Conservation (phyloP, 177 flowering plant species). For the Tripterygium wilfordii region DNA sequence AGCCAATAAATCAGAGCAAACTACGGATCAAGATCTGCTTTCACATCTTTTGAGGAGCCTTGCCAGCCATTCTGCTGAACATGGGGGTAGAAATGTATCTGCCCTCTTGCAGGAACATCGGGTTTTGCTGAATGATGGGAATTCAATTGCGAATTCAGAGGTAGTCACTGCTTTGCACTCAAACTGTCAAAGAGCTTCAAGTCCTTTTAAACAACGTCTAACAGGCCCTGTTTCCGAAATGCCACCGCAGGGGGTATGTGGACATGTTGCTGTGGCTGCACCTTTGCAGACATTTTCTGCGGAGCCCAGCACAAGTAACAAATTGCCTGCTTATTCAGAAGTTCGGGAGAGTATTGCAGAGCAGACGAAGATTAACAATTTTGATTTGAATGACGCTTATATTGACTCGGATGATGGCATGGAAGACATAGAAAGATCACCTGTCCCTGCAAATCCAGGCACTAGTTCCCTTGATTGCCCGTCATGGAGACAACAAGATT, state of each 20-base stretch:
- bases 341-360: constrained; percentile 18
- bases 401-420: constrained; percentile 50
- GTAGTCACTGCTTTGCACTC: constrained; percentile 17
- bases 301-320: constrained; percentile 3
- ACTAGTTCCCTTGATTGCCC: constrained; percentile 38
- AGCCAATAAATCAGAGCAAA: constrained; percentile 61
- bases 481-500: constrained; percentile 49
- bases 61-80: constrained; percentile 28
- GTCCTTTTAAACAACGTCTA: constrained; percentile 10
- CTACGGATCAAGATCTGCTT: constrained; percentile 68
- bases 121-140: constrained; percentile 11
- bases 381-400: constrained; percentile 77
- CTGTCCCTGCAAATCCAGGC: constrained; percentile 24
- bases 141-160: constrained; percentile 13
- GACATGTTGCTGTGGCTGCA: constrained; percentile 7
- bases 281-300: neutral
- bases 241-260: constrained; percentile 9
- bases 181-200: constrained; percentile 16
- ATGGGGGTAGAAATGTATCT: constrained; percentile 20
- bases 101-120: constrained; percentile 20
- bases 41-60: constrained; percentile 73
- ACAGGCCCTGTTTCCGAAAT: constrained; percentile 12
- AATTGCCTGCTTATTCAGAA: constrained; percentile 8
- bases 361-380: constrained; percentile 31
- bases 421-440: constrained; percentile 40